A percentile compares a stretch with the other conserved stretches of the same genome.
These are phyloP conservation scores for Ogataea paradorogensis DNA, from an alignment of 805 yeast genomes.

Conservation along the genomic window DNA sequence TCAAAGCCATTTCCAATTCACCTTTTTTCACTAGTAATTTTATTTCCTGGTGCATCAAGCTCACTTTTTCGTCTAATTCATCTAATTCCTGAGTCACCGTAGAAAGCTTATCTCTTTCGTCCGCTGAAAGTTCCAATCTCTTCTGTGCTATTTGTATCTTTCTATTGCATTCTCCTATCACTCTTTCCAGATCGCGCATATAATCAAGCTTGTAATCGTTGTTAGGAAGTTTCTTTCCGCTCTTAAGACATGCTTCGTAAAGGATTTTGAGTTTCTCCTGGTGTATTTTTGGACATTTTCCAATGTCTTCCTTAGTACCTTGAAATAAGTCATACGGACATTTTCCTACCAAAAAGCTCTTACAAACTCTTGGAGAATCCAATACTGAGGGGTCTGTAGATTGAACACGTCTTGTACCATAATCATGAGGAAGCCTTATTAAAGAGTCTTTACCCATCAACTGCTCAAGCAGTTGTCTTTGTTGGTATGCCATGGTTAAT, in stretches of 20 bases:
- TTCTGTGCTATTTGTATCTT: constrained; percentile 61
- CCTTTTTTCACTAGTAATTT: constrained; percentile 47
- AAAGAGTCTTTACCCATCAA: constrained; percentile 68
- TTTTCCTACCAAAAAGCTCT: constrained; percentile 74
- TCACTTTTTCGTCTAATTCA: constrained; percentile 57
- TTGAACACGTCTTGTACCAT: constrained; percentile 16
- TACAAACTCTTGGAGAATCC: constrained; percentile 64
- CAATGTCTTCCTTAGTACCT: constrained; percentile 80
- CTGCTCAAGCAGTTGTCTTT: constrained; percentile 71
- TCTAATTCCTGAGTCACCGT: constrained; percentile 50
- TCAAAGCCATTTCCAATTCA: constrained; percentile 49
- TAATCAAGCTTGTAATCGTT: constrained; percentile 45
- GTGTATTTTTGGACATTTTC: constrained; percentile 76
- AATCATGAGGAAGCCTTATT: constrained; percentile 28
- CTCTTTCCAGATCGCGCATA: constrained; percentile 44
- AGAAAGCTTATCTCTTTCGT: constrained; percentile 36
- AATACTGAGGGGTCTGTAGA: constrained; percentile 34
- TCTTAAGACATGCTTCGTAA: constrained; percentile 52
- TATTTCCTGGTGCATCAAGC: constrained; percentile 65
- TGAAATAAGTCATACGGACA: constrained; percentile 84
- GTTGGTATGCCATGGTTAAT: constrained; percentile 59
- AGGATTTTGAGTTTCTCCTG: constrained; percentile 69
- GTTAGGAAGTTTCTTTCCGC: constrained; percentile 37
- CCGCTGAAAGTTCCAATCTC: constrained; percentile 70
- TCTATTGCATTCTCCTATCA: constrained; percentile 63